Percentiles rank a stretch among this genome's conserved stretches.
Evolutionary conservation across 208 protist species (phyloP).

Genomic region (Leishmania braziliensis): DNA sequence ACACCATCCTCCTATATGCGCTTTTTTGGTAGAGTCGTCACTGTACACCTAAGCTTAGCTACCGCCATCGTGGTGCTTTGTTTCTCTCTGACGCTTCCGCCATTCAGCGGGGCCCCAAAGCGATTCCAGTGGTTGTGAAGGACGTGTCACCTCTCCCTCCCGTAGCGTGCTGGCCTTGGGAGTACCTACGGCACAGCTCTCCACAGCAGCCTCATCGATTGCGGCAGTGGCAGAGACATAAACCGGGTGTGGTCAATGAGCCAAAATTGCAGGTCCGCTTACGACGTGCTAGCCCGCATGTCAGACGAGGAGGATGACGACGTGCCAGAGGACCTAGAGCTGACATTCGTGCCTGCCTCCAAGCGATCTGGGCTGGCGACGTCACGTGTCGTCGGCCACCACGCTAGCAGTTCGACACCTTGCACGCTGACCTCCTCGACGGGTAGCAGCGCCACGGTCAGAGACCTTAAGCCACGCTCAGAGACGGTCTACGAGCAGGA

Average conservation of each 20-base stretch:
- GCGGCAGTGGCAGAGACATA: background rate
- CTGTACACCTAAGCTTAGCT: background rate
- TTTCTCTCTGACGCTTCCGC: background rate
- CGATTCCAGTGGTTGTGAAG: background rate
- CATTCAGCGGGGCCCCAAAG: background rate
- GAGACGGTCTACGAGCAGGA: conserved; percentile 73
- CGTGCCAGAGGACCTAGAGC: conserved; percentile 14
- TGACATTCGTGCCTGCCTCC: conserved; percentile 29
- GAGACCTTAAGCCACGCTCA: background rate
- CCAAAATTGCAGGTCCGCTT: background rate
- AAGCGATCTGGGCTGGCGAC: background rate
- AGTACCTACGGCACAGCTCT: background rate
- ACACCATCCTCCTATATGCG: no score
- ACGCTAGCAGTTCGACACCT: background rate
- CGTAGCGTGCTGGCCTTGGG: background rate
- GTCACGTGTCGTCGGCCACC: background rate
- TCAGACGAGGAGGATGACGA: conserved; percentile 30
- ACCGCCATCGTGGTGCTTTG: background rate
- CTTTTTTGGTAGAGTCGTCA: background rate
- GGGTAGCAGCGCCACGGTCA: background rate
- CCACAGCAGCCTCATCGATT: background rate
- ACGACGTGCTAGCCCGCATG: conserved; percentile 23
- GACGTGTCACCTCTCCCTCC: background rate
- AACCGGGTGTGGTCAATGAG: background rate
- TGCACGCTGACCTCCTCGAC: background rate